These are phyloP conservation scores for Pistacia integerrima DNA, from an alignment of 345 rosid species.

Conservation along the genomic window DNA sequence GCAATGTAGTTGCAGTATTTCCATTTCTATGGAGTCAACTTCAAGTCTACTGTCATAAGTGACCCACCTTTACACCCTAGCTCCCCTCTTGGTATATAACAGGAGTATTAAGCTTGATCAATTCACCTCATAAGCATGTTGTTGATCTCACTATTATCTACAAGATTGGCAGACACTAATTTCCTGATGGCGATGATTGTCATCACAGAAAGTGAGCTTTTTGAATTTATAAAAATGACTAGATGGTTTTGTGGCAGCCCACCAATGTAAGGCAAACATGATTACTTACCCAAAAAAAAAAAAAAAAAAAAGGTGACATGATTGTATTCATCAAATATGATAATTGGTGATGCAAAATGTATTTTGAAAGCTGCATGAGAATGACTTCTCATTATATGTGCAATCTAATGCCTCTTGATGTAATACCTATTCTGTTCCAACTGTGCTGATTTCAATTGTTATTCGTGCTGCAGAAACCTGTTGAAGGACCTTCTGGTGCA, in stretches of 20 bases:
- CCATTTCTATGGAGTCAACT: not conserved
- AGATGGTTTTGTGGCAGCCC: not conserved
- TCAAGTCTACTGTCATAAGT: not conserved
- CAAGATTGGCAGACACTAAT: not conserved
- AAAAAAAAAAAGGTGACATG: not conserved
- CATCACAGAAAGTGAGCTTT: not conserved
- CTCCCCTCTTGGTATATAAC: not conserved
- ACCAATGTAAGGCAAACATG: not conserved
- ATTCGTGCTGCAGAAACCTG: slow-evolving; percentile 60
- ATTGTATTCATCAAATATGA: not conserved
- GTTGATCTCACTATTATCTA: not conserved
- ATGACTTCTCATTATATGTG: slow-evolving; percentile 1
- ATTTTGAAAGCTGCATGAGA: not conserved
- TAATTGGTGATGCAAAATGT: not conserved
- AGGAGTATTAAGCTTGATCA: not conserved
- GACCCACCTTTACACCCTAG: not conserved
- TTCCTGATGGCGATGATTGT: not conserved
- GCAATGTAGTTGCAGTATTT: not conserved
- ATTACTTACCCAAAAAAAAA: not conserved
- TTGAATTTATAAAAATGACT: not conserved
- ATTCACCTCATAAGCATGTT: not conserved
- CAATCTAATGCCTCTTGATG: not conserved
- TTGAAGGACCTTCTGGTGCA: slow-evolving; percentile 59
- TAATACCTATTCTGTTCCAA: not conserved
- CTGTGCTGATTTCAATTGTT: slow-evolving; percentile 12